phyloP scores from a whole-genome alignment of 768 basidiomycete genomes.

The Heimioporus sp. region DNA sequence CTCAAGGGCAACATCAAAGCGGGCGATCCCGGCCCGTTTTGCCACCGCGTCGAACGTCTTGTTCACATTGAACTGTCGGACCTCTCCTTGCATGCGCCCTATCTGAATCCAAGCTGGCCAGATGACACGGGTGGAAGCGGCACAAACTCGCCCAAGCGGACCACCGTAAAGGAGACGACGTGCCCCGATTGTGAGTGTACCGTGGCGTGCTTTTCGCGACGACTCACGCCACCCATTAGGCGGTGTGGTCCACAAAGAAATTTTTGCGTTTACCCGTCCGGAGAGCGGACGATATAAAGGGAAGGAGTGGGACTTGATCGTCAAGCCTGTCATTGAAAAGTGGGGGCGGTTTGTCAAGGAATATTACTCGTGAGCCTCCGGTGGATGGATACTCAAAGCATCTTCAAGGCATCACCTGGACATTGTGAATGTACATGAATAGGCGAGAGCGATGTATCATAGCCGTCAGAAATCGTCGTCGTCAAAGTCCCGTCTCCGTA shows the following conservation, averaged over 20 bases:
- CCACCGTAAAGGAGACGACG: slow-evolving; percentile 14
- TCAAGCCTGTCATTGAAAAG: slow-evolving; percentile 72
- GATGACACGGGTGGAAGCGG: slow-evolving; percentile 30
- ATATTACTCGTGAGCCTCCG: slow-evolving; percentile 14
- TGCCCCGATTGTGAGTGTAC: slow-evolving; percentile 47
- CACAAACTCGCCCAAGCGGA: slow-evolving; percentile 16
- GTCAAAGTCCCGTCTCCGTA: slow-evolving; percentile 63
- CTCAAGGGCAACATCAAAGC: slow-evolving; percentile 65
- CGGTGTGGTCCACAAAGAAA: slow-evolving; percentile 67
- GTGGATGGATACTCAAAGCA: no score
- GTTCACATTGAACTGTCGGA: slow-evolving; percentile 82
- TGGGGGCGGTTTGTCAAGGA: slow-evolving; percentile 67
- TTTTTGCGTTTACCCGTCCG: slow-evolving; percentile 69
- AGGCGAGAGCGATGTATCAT: background rate
- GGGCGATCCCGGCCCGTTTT: slow-evolving; percentile 61
- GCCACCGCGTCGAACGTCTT: slow-evolving; percentile 74
- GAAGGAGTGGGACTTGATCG: slow-evolving; percentile 72
- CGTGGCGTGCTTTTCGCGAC: background rate
- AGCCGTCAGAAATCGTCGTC: slow-evolving; percentile 51
- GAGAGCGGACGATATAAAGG: slow-evolving; percentile 52
- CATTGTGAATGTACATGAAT: background rate
- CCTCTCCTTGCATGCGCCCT: slow-evolving; percentile 53
- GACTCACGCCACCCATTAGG: slow-evolving; percentile 34
- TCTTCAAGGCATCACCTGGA: no score
- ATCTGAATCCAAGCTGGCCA: slow-evolving; percentile 54